Percentiles rank a stretch among this genome's conserved stretches.
Conservation (phyloP, 371 early-diverging fungal genomes). For the Mucor sp. region DNA sequence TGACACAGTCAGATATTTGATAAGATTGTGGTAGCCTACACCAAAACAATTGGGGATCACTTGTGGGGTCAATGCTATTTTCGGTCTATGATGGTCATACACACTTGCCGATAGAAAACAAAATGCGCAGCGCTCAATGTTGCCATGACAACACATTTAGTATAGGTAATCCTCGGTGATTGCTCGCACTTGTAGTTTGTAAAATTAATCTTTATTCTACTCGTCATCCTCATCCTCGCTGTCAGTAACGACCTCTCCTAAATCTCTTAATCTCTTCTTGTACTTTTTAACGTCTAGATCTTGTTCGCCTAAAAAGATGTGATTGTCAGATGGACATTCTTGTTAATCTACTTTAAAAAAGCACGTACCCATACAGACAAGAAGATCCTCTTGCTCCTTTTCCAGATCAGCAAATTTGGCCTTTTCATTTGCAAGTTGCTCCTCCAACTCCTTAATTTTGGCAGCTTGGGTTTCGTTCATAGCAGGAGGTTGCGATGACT, state of each 20-base stretch:
- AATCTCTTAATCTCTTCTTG: slow-evolving; percentile 60
- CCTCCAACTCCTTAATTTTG: slow-evolving; percentile 32
- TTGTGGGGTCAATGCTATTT: too few species aligned
- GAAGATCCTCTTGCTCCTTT: slow-evolving; percentile 90
- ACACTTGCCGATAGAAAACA: background rate
- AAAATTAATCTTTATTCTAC: background rate
- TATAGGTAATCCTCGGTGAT: background rate
- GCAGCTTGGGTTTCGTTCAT: background rate
- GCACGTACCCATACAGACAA: slow-evolving; percentile 75
- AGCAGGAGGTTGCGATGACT: background rate
- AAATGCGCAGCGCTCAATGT: background rate
- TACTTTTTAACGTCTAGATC: slow-evolving; percentile 67
- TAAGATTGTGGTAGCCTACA: background rate
- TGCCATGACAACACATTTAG: background rate
- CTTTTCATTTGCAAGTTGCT: slow-evolving; percentile 36
- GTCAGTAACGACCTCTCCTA: slow-evolving; percentile 63
- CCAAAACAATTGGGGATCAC: too few species aligned
- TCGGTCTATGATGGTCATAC: background rate
- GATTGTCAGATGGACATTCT: background rate
- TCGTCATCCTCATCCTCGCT: slow-evolving; percentile 63
- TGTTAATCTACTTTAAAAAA: background rate
- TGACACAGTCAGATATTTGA: background rate
- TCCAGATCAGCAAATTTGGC: slow-evolving; percentile 54
- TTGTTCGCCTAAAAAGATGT: slow-evolving; percentile 59
- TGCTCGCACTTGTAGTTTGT: background rate